Evolutionary conservation across 1,284 basidiomycete genomes (phyloP), one percentile per base, ranked within the genome.

Genomic region (Schizophyllum amplum): DNA sequence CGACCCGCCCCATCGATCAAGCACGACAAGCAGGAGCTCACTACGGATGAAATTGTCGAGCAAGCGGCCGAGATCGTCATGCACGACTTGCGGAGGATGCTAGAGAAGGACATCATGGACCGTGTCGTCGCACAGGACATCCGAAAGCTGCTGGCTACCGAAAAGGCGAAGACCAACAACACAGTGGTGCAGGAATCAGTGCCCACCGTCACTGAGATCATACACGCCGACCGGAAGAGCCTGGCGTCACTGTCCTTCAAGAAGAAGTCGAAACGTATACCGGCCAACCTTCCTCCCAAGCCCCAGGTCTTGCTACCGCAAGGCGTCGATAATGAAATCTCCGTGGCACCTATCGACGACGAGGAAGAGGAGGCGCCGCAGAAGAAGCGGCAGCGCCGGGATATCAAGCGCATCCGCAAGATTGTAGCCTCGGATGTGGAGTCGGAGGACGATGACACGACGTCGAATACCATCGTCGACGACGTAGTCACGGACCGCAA

Each of bases 61-160:
- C 75, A 79, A 47, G 88, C 88, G 2, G 75, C 79, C 61, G 74
- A 78, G 60, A 70, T 83, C 52, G 81, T 94, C 53, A 60, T 85
- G 51, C 73, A 72, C 46, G 90, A 94, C 65, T 73, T 94, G 49
- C 72, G 73, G 59, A 70, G 66, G 2, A 63, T 82, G 53, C 74
- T 94, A 54, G 75, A 84, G 68, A 84, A 81, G 68, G 92, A 94
- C 63, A 74, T 94, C 26, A 76, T 78, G 64, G 84, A 86, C 48
- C 77, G 83, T 6, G 68, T 91, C 4, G 80, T 92, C 11, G 79
- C 74, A 4, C 70, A 73, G 5, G 81, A 83, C 47, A 64, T 92
- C 51, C 73, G 79, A 59, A 74, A 76, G 60, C 67, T 87, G 55
- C 76, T 87, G 52, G 69, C 67, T 20, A 79, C 78, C 62, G 76